Evolutionary conservation across 352 stramenopile genomes (phyloP).

Genomic region (Globisporangium iwayamae): DNA sequence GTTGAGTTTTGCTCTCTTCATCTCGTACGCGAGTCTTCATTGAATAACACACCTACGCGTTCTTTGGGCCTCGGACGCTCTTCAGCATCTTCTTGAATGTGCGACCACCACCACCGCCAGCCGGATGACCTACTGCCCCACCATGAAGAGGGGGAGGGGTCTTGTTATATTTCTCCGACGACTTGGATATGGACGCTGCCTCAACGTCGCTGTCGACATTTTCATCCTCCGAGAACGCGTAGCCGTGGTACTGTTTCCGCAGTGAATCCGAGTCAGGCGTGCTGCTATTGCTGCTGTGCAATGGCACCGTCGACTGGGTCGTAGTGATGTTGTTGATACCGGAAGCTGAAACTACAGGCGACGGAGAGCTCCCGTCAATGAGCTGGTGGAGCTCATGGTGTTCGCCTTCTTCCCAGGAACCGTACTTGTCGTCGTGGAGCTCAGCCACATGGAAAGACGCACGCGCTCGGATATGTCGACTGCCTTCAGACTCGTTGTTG

Average conservation of each 20-base stretch:
- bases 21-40: background rate
- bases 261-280: conserved; percentile 7
- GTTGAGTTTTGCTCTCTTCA: background rate
- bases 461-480: conserved; percentile 45
- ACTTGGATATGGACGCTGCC: conserved; percentile 25
- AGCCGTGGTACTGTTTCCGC: conserved; percentile 57
- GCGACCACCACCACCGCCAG: conserved; percentile 13
- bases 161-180: conserved; percentile 20
- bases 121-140: background rate
- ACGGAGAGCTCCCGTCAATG: conserved; percentile 7
- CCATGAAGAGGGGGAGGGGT: background rate
- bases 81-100: conserved; percentile 79
- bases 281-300: background rate
- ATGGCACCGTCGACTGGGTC: background rate
- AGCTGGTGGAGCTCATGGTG: conserved; percentile 8
- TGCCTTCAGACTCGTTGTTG: conserved; percentile 15
- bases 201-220: conserved; percentile 69
- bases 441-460: conserved; percentile 46
- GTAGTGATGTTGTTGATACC: background rate
- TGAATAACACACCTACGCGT: conserved; percentile 29
- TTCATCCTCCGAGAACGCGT: conserved; percentile 79
- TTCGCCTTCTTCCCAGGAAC: conserved; percentile 8
- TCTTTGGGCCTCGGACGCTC: conserved; percentile 66
- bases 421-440: conserved; percentile 12
- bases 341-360: background rate